These are phyloP conservation scores for Syncephalastrum racemosum DNA, from an alignment of 371 early-diverging fungal species.

Conservation along the genomic window DNA sequence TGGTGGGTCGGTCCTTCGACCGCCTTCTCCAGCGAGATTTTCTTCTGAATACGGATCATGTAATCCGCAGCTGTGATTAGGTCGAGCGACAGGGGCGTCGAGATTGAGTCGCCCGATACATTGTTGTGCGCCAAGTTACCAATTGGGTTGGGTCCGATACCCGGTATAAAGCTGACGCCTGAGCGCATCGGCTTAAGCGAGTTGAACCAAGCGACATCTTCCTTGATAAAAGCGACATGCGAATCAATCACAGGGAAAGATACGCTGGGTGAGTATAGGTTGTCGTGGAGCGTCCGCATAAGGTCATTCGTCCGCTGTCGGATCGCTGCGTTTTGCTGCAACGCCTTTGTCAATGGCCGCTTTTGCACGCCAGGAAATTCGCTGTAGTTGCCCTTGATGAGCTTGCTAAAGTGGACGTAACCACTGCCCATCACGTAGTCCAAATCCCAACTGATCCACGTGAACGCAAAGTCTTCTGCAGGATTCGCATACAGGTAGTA, in stretches of 20 bases:
- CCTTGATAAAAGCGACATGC: slow-evolving; percentile 5
- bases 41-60: background rate
- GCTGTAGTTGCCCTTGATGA: slow-evolving; percentile 28
- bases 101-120: background rate
- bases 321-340: slow-evolving; percentile 15
- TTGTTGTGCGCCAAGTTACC: background rate
- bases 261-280: slow-evolving; percentile 16
- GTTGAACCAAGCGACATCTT: slow-evolving; percentile 19
- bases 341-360: slow-evolving; percentile 27
- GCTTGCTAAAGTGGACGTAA: slow-evolving; percentile 19
- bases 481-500: slow-evolving; percentile 27
- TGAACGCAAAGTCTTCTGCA: background rate
- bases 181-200: slow-evolving; percentile 8
- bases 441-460: slow-evolving; percentile 34
- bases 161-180: background rate
- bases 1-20: slow-evolving; percentile 27
- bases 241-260: slow-evolving; percentile 8
- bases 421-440: slow-evolving; percentile 35
- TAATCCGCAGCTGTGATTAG: slow-evolving; percentile 3
- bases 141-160: background rate
- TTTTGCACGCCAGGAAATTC: slow-evolving; percentile 17
- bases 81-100: slow-evolving; percentile 4
- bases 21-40: slow-evolving; percentile 15
- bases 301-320: slow-evolving; percentile 15
- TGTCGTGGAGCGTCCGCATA: background rate